phyloP scores from a whole-genome alignment of 805 yeast genomes.

The Candida bentonensis region DNA sequence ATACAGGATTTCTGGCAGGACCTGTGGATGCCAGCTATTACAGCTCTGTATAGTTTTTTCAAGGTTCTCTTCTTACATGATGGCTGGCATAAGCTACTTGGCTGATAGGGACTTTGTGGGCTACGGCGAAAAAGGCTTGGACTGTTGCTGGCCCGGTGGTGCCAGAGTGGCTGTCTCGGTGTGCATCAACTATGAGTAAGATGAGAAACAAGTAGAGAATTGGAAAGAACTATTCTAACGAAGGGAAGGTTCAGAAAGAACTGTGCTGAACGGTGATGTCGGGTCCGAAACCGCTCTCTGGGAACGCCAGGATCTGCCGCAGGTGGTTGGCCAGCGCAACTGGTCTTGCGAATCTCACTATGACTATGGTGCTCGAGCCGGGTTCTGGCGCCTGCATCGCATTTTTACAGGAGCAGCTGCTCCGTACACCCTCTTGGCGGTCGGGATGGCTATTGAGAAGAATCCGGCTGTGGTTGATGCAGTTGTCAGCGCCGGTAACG shows the following conservation, averaged over 20 bases:
- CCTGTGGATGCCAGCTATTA: too few species aligned
- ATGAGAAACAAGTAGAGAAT: not conserved
- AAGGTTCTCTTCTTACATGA: too few species aligned
- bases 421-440: constrained; percentile 25
- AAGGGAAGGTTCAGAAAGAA: constrained; percentile 23
- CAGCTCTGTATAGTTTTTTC: too few species aligned
- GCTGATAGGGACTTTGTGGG: constrained; percentile 16
- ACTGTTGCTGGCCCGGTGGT: constrained; percentile 22
- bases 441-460: constrained; percentile 25
- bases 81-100: too few species aligned
- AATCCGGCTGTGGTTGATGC: constrained; percentile 24
- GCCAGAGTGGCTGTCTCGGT: constrained; percentile 21
- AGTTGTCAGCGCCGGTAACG: constrained; percentile 25
- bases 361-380: constrained; percentile 24
- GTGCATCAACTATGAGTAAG: constrained; percentile 21
- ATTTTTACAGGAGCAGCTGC: constrained; percentile 20
- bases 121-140: constrained; percentile 19
- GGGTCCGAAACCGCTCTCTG: constrained; percentile 16
- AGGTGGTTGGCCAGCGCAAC: constrained; percentile 4
- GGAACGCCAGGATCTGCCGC: constrained; percentile 9
- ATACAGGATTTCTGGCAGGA: too few species aligned
- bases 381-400: constrained; percentile 23
- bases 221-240: not conserved
- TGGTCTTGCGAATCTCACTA: constrained; percentile 21
- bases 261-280: constrained; percentile 20